These are phyloP conservation scores for Sanghuangporus sanghuang DNA, from an alignment of 1,284 basidiomycete species.

Conservation along the genomic window DNA sequence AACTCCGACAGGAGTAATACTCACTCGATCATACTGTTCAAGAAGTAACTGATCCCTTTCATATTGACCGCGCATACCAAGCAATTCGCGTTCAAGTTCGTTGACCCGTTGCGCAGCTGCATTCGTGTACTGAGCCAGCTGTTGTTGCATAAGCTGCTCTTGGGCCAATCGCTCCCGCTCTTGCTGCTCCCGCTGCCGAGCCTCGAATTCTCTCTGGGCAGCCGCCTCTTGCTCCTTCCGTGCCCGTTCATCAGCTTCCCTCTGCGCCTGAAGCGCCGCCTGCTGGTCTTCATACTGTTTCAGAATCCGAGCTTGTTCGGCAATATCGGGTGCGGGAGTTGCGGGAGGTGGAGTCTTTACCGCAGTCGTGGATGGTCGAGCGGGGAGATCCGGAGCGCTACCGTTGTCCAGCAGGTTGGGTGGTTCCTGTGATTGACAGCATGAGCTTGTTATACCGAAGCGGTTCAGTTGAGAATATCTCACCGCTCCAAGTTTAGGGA, in stretches of 20 bases:
- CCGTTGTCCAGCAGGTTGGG: conserved; percentile 87
- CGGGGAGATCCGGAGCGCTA: conserved; percentile 81
- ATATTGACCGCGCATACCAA: conserved; percentile 94
- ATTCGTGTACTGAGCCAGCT: conserved; percentile 72
- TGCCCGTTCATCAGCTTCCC: conserved; percentile 79
- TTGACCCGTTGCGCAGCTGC: conserved; percentile 63
- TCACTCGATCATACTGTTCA: conserved; percentile 93
- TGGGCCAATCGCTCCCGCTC: conserved; percentile 88
- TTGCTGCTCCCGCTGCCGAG: conserved; percentile 82
- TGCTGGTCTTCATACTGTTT: conserved; percentile 98
- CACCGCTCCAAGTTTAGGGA: conserved; percentile 90
- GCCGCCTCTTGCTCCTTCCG: conserved; percentile 76
- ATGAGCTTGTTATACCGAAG: not conserved
- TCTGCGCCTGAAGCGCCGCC: conserved; percentile 69
- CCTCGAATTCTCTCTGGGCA: conserved; percentile 88
- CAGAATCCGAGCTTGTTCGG: conserved; percentile 91
- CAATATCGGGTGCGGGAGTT: conserved; percentile 66
- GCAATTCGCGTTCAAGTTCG: conserved; percentile 87
- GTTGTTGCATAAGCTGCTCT: conserved; percentile 79
- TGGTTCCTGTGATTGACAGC: conserved; percentile 62
- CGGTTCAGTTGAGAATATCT: conserved; percentile 18
- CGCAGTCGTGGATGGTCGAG: conserved; percentile 60
- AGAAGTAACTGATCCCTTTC: conserved; percentile 98
- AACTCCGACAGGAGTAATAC: conserved; percentile 26
- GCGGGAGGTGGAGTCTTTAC: conserved; percentile 55